These are phyloP conservation scores for Hypholoma sublateritium DNA, from an alignment of 768 basidiomycete genomes.

Conservation along the genomic window DNA sequence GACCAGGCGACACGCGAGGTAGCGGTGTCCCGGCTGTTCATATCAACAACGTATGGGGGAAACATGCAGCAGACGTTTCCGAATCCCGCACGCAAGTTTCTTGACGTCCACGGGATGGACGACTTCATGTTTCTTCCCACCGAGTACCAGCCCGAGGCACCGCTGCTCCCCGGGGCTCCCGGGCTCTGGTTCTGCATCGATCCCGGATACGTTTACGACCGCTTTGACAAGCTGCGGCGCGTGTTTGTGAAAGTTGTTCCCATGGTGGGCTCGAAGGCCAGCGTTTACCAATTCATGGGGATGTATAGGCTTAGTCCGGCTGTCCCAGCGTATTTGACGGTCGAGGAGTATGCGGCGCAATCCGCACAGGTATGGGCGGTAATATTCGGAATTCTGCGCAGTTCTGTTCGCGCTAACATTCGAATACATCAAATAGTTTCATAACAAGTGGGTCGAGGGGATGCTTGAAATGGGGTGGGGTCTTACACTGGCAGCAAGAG, in stretches of 20 bases:
- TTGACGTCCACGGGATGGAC: slow-evolving; percentile 25
- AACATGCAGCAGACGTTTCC: slow-evolving; percentile 29
- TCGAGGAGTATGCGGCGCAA: slow-evolving; percentile 26
- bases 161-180: slow-evolving; percentile 30
- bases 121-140: slow-evolving; percentile 35
- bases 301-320: slow-evolving; percentile 19
- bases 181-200: slow-evolving; percentile 31
- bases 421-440: slow-evolving; percentile 25
- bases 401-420: not conserved
- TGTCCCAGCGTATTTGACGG: slow-evolving; percentile 16
- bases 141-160: slow-evolving; percentile 33
- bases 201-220: not conserved
- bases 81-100: slow-evolving; percentile 9
- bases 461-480: slow-evolving; percentile 30
- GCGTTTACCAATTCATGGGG: slow-evolving; percentile 29
- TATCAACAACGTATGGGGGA: slow-evolving; percentile 33
- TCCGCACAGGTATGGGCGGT: not conserved
- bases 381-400: not conserved
- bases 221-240: not conserved
- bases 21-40: slow-evolving; percentile 26
- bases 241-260: slow-evolving; percentile 15
- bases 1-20: slow-evolving; percentile 21
- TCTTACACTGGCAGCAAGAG: slow-evolving; percentile 18
- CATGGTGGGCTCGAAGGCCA: not conserved
- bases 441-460: slow-evolving; percentile 25